A percentile compares a stretch with the other conserved stretches of the same genome.
phyloP scores from a whole-genome alignment of 371 early-diverging fungal genomes.

The Catenaria anguillulae region DNA sequence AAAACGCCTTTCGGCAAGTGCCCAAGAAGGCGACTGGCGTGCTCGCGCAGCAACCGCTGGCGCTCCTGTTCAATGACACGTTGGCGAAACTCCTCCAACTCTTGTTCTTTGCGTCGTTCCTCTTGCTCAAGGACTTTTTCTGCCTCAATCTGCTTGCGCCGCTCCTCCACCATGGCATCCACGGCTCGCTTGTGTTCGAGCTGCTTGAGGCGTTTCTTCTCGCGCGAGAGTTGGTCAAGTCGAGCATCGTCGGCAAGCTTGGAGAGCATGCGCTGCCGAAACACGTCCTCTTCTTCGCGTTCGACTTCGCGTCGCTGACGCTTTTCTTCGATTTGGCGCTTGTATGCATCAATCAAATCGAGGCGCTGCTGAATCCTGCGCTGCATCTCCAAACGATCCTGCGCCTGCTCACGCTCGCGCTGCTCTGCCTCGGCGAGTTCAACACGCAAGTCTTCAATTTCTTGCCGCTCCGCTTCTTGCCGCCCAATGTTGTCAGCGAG shows the following conservation, averaged over 20 bases:
- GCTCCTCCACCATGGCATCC: slow-evolving; percentile 28
- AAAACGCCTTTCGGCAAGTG: slow-evolving; percentile 30
- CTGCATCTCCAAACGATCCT: slow-evolving; percentile 22
- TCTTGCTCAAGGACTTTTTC: slow-evolving; percentile 17
- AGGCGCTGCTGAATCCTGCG: slow-evolving; percentile 26
- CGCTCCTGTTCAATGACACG: slow-evolving; percentile 36
- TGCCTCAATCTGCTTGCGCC: slow-evolving; percentile 15
- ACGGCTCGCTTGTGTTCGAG: slow-evolving; percentile 33
- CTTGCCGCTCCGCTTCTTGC: slow-evolving; percentile 21
- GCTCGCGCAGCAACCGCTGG: slow-evolving; percentile 33
- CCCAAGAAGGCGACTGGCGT: slow-evolving; percentile 27
- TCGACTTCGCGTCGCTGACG: slow-evolving; percentile 18
- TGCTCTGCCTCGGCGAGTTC: slow-evolving; percentile 31
- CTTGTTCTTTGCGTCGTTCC: slow-evolving; percentile 16
- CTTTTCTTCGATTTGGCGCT: slow-evolving; percentile 28
- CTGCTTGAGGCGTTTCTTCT: slow-evolving; percentile 33
- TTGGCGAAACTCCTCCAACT: slow-evolving; percentile 25
- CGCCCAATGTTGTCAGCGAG: slow-evolving; percentile 29
- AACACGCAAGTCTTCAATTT: slow-evolving; percentile 31
- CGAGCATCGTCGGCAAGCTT: slow-evolving; percentile 32
- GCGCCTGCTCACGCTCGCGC: slow-evolving; percentile 12
- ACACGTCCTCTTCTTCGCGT: slow-evolving; percentile 23
- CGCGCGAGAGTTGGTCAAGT: slow-evolving; percentile 28
- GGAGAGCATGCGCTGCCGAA: slow-evolving; percentile 29
- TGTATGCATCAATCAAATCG: slow-evolving; percentile 31